Evolutionary conservation across 176 grass and related monocot genomes (phyloP), one percentile per base, ranked within the genome.

Genomic region (Rhynchospora tenuis): DNA sequence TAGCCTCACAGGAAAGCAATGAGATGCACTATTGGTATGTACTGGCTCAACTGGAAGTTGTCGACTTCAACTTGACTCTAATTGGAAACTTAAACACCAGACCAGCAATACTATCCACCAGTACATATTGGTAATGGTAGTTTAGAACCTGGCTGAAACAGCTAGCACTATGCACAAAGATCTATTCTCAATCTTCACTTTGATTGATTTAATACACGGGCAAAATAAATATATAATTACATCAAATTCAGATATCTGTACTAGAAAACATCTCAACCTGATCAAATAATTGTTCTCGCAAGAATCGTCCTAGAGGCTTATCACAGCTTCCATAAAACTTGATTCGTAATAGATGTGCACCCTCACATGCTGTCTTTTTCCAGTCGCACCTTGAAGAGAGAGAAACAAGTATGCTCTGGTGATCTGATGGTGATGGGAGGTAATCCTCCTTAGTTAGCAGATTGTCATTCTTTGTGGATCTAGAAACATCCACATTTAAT

Each of bases 391-490:
- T 88, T 19, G 93, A 92, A 50, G 96, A 99, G 23, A 95, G 81
- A 91, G 93, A 95, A 90, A 95, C 96, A 76, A 99, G 91, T 93
- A 99, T 95, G 90, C 93, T 99, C 87, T 95, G 93, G 89, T 95
- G 92, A 38, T 99, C 96, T 45, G 96, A 92, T 75, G 93, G 91
- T 66, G 96, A 99, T 43, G 88, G 86, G 50, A 84, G 86, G 73
- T 88, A 76, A 84, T 99, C 91, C 61, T 92, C 96, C 56, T 90
- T 90, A 50, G 79, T 88, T 67, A 76, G 69, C 64, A 76, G 42
- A 15, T 85, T 44, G 57, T 64, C 63, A 69, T 91, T 72, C 85
- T 58, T 89, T 81, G 48, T n/a, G 9, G 55, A 76, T 28, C 48
- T 76, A 63, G 80, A 82, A 47, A 77, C 26, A 64, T 67, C 80